Conservation (phyloP, 805 yeast species). For the Tetrapisispora fleetii region DNA sequence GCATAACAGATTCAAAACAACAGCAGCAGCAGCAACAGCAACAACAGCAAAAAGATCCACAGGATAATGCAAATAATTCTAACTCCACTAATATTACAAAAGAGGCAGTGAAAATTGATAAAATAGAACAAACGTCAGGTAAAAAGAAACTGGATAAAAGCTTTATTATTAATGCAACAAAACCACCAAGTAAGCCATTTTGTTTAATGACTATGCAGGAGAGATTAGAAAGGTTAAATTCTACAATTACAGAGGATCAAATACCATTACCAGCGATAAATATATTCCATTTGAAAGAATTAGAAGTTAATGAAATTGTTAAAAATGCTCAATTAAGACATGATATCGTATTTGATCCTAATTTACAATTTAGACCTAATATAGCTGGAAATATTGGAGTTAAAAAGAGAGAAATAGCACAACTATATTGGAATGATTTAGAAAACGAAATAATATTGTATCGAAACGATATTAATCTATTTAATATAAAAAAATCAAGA, state of each 20-base stretch:
- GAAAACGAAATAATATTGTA: conserved; percentile 52
- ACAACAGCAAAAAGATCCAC: not conserved
- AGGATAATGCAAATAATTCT: too few species aligned
- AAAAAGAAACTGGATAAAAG: not conserved
- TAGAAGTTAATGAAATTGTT: conserved; percentile 77
- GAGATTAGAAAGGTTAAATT: conserved; percentile 14
- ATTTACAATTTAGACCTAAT: conserved; percentile 82
- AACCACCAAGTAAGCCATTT: conserved; percentile 2
- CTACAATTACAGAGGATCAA: conserved; percentile 19
- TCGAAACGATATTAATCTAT: conserved; percentile 20
- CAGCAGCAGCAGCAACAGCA: not conserved
- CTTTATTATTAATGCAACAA: not conserved
- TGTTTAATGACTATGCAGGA: conserved; percentile 16
- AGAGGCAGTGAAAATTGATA: not conserved
- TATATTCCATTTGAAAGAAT: conserved; percentile 69
- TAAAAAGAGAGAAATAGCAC: conserved; percentile 63
- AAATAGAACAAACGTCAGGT: not conserved
- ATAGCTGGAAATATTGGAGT: conserved; percentile 84
- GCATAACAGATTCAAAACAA: not conserved
- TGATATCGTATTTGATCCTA: conserved; percentile 86
- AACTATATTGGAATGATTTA: conserved; percentile 74
- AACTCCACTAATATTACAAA: too few species aligned
- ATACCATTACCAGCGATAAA: conserved; percentile 74
- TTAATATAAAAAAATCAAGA: conserved; percentile 31
- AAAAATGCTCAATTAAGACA: conserved; percentile 89